Evolutionary conservation across 495 filamentous ascomycete genomes (phyloP), one percentile per base, ranked within the genome.

Genomic region (Neurospora sp.): DNA sequence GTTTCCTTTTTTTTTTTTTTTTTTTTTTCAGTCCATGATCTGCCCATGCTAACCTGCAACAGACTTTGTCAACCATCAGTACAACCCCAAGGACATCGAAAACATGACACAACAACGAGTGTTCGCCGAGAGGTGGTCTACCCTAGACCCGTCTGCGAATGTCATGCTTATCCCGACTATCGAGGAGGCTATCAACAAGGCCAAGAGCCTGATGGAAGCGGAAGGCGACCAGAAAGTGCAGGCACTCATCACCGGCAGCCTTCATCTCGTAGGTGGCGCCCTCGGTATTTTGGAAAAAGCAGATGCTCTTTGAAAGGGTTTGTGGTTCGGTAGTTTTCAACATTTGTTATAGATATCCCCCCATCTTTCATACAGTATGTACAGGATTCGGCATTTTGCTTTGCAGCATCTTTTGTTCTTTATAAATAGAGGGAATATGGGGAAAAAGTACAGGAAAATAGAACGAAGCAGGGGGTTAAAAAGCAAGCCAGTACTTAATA

Each of bases 11-110:
- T 70, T 6, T 31, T 17, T 37, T 35, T 37, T 12, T 2, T 6
- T 16, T 22, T 17, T 35, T 35, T 35, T 35, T 35, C 4, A 35
- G 31, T 27, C 14, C 38, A 17, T 12, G n/a, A n/a, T 6, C n/a
- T 20, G 31, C 84, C 31, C 82, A 87, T 73, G 12, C 39, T 70
- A 8, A 48, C 17, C n/a, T 22, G 14, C 22, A 40, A 53, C 71
- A 71, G 94, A 97, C 78, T 89, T 97, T 65, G 87, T 96, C 48
- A 93, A 90, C 76, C 84, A 91, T 78, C 92, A 93, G 74, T 87
- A 89, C 8, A 89, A 93, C 74, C 82, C 89, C 6, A 80, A 81
- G 3, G 91, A 90, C 17, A 85, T 97, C 27, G 87, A 89, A 45
- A 86, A 85, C 5, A 82, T 97, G 35, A 89, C 87, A 4, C 88